Evolutionary conservation across 2,329 filamentous ascomycete species (phyloP).

Genomic region (Aspergillus aculeatinus): DNA sequence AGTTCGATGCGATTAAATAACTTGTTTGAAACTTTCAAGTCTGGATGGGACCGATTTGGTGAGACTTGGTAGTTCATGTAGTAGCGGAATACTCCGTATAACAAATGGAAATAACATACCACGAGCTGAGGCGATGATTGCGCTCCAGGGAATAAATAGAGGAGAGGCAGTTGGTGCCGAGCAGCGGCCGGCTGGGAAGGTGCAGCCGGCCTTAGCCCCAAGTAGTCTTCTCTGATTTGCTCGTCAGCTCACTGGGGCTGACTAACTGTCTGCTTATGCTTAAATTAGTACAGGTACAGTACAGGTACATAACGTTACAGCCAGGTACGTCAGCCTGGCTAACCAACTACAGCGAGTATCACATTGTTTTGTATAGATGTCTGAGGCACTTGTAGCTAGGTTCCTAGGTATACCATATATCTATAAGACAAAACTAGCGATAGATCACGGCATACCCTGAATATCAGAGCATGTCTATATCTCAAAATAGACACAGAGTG

Average conservation of each 20-base stretch:
- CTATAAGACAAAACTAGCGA: too few species aligned
- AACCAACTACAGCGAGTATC: too few species aligned
- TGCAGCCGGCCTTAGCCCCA: background rate
- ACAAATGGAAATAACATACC: background rate
- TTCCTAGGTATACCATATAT: too few species aligned
- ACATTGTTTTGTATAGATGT: too few species aligned
- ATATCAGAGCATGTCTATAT: too few species aligned
- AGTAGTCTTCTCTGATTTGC: background rate
- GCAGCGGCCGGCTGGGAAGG: background rate
- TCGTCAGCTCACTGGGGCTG: background rate
- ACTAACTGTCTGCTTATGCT: background rate
- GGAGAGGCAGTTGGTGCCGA: constrained; percentile 1
- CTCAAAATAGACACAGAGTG: background rate
- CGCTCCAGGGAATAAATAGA: background rate
- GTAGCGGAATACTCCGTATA: too few species aligned
- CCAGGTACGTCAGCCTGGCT: too few species aligned
- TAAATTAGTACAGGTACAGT: background rate
- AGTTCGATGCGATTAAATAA: too few species aligned
- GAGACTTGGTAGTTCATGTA: background rate
- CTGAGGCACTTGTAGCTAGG: too few species aligned
- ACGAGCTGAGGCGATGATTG: background rate
- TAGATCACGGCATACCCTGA: too few species aligned
- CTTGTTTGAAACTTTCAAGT: background rate
- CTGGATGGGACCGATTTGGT: background rate
- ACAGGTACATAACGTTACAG: background rate